phyloP scores from a whole-genome alignment of 2,329 filamentous ascomycete species.

The Colletotrichum australisinense region DNA sequence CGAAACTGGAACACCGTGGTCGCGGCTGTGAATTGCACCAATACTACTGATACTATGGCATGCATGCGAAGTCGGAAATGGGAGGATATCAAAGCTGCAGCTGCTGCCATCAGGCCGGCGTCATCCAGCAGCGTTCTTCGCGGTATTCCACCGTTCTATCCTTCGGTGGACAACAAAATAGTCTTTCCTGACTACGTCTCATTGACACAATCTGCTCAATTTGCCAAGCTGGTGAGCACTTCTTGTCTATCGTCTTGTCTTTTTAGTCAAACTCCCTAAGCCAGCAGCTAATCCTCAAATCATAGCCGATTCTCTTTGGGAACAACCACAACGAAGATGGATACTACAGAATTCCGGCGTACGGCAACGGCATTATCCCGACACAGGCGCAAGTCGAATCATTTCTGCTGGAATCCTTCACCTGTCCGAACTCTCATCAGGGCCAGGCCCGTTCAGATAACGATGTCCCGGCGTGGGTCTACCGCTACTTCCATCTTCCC shows the following conservation, averaged over 20 bases:
- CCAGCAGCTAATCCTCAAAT: background rate
- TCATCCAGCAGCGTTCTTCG: slow-evolving; percentile 49
- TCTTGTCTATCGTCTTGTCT: too few species aligned
- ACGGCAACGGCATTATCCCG: slow-evolving; percentile 49
- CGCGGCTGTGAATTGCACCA: slow-evolving; percentile 44
- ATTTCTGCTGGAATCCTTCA: slow-evolving; percentile 58
- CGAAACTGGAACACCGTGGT: slow-evolving; percentile 57
- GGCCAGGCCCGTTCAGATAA: slow-evolving; percentile 47
- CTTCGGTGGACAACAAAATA: slow-evolving; percentile 50
- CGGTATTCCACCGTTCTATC: slow-evolving; percentile 53
- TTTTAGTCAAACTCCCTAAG: too few species aligned
- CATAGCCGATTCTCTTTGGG: slow-evolving; percentile 53
- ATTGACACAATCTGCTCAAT: slow-evolving; percentile 47
- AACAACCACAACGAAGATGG: slow-evolving; percentile 59
- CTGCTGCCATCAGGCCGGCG: slow-evolving; percentile 46
- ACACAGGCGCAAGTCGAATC: slow-evolving; percentile 49
- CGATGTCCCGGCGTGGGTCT: slow-evolving; percentile 54
- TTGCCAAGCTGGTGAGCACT: slow-evolving; percentile 43
- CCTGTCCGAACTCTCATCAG: slow-evolving; percentile 55
- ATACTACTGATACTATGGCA: slow-evolving; percentile 41
- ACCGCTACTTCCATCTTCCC: slow-evolving; percentile 60
- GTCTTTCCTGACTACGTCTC: slow-evolving; percentile 55
- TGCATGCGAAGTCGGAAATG: slow-evolving; percentile 52
- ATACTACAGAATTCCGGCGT: slow-evolving; percentile 59
- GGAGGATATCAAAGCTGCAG: slow-evolving; percentile 49